Base-by-base conservation (phyloP, 2,329 filamentous ascomycete species). In the Cordyceps pruinosa region DNA sequence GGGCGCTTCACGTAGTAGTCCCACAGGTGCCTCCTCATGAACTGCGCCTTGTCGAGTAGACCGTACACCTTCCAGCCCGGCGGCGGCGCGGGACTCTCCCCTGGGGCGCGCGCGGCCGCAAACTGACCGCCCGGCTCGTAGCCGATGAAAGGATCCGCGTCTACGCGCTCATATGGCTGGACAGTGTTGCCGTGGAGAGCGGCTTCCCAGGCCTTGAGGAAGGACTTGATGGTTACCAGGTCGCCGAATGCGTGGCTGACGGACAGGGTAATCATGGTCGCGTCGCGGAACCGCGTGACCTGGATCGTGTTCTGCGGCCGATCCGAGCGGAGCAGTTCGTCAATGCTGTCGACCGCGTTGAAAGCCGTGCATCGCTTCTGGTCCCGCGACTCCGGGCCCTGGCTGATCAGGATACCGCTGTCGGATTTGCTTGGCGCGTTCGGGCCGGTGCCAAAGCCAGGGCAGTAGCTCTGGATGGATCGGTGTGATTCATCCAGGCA, bases 241-340 rank as follows among this genome's bases (percentile, higher is more conserved):
- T 52, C 49, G 9, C 49, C 49, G 21, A 52, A 52, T 2, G 49
- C 49, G 35, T 52, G 49, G 19, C 28, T 52, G 34, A 52, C 49
- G 2, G 49, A 52, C 9, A 52, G 4, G 3, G 49, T 52, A 15
- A 52, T 30, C 25, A 52, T 30, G 34, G 49, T 42, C 8, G 49
- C 49, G 37, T 52, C 49, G 17, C n/a, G 19, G 25, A 52, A 52
- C 2, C 49, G 49, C 17, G 49, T 52, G 0, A 52, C n/a, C 21
- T 52, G 49, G 12, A 52, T 52, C 6, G 49, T 52, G 2, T 34
- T 41, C 23, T 52, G 49, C 6, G 49, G 49, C 25, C 49, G 49
- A 25, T 41, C 37, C 23, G 25, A 12, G 25, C 17, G 2, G 10
- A 41, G 26, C n/a, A 52, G 25, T 12, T 52, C 15, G 2, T 52